Conservation (phyloP, 2,329 filamentous ascomycete genomes). For the Aspergillus caelatus region DNA sequence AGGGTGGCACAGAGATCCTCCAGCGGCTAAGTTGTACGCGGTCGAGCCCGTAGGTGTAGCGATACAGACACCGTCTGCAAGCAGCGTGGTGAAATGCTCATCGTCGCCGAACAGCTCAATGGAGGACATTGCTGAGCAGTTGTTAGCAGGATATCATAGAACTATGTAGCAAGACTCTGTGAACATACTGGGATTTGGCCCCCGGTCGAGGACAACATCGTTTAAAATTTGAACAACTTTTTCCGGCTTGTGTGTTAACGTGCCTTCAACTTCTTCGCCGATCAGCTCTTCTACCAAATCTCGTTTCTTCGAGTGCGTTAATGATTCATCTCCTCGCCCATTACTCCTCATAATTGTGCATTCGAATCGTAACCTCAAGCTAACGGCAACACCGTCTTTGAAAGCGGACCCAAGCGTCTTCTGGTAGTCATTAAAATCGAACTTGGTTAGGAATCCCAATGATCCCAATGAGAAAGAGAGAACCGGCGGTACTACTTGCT, state of each 20-base stretch:
- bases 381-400: slow-evolving; percentile 82
- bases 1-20: slow-evolving; percentile 92
- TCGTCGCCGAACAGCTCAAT: slow-evolving; percentile 94
- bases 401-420: slow-evolving; percentile 73
- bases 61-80: slow-evolving; percentile 90
- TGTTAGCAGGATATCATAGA: slow-evolving; percentile 1
- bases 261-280: slow-evolving; percentile 80
- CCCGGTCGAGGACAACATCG: slow-evolving; percentile 93
- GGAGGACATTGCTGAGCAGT: slow-evolving; percentile 75
- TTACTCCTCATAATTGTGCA: slow-evolving; percentile 81
- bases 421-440: slow-evolving; percentile 79
- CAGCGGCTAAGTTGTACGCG: slow-evolving; percentile 92
- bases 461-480: slow-evolving; percentile 90
- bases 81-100: slow-evolving; percentile 90
- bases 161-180: neutral
- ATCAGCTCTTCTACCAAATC: slow-evolving; percentile 89
- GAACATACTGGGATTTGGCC: slow-evolving; percentile 84
- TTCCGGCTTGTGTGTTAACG: slow-evolving; percentile 82
- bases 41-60: slow-evolving; percentile 94
- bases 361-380: slow-evolving; percentile 85
- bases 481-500: slow-evolving; percentile 90
- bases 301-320: slow-evolving; percentile 45
- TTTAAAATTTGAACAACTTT: slow-evolving; percentile 89
- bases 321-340: slow-evolving; percentile 32
- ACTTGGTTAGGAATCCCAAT: slow-evolving; percentile 93